These are phyloP conservation scores for Pichia manshurica DNA, from an alignment of 805 yeast species.

Conservation along the genomic window DNA sequence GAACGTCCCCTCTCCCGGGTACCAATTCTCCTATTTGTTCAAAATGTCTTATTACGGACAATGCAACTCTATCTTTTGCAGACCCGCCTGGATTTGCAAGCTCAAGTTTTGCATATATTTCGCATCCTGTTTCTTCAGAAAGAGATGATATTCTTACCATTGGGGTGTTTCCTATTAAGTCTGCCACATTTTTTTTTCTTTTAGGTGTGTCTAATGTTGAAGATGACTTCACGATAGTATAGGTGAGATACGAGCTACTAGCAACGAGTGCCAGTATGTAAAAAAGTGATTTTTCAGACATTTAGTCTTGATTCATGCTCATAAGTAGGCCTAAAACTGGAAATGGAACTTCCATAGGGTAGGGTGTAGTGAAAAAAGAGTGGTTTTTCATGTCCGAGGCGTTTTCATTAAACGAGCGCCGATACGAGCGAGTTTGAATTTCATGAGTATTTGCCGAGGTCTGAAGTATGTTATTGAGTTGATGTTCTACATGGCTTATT, in stretches of 20 bases:
- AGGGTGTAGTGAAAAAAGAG: no score
- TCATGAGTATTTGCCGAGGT: no score
- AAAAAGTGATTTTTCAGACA: constrained; percentile 1
- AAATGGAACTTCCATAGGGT: no score
- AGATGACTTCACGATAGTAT: background rate
- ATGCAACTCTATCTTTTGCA: constrained; percentile 91
- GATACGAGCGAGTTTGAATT: background rate
- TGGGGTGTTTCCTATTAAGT: constrained; percentile 88
- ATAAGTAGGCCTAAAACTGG: no score
- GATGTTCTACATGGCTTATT: no score
- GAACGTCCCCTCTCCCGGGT: constrained; percentile 61
- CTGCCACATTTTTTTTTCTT: constrained; percentile 28
- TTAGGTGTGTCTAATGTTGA: constrained; percentile 9
- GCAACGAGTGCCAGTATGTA: constrained; percentile 6
- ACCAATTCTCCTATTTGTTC: constrained; percentile 53
- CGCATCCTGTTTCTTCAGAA: constrained; percentile 68
- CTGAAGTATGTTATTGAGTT: no score
- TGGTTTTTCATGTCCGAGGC: no score
- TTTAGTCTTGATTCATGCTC: no score
- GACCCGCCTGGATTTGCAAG: constrained; percentile 89
- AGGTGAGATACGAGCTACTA: constrained; percentile 9
- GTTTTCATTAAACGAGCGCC: background rate
- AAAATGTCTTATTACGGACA: constrained; percentile 69
- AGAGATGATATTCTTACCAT: constrained; percentile 67
- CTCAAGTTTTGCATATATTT: constrained; percentile 83